phyloP scores from a whole-genome alignment of 495 filamentous ascomycete species.

The Lophiostoma macrostomum region DNA sequence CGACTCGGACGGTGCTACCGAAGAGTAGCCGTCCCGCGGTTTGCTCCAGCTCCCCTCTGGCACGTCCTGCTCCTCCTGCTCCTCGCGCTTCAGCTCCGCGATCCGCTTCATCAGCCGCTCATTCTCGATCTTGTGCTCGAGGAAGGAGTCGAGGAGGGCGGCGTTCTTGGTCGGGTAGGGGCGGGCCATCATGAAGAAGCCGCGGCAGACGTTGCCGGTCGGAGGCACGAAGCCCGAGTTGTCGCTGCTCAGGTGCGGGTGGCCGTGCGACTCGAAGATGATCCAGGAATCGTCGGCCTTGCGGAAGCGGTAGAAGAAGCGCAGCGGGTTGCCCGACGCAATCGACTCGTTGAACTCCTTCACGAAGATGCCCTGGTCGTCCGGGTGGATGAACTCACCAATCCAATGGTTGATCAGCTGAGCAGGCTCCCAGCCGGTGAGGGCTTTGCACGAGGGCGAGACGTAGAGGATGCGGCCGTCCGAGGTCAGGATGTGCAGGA shows the following conservation, averaged over 20 bases:
- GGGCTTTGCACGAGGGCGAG: conserved; percentile 71
- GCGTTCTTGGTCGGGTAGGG: conserved; percentile 89
- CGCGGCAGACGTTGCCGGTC: conserved; percentile 68
- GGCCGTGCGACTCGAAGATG: conserved; percentile 86
- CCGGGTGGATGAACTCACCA: conserved; percentile 77
- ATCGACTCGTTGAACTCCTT: conserved; percentile 91
- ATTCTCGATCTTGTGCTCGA: conserved; percentile 98
- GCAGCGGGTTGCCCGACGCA: conserved; percentile 69
- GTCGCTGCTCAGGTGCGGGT: conserved; percentile 81
- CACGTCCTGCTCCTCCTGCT: conserved; percentile 68
- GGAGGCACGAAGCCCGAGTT: conserved; percentile 57
- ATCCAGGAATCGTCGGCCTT: conserved; percentile 69
- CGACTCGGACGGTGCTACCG: conserved; percentile 38
- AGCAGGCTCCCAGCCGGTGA: conserved; percentile 71
- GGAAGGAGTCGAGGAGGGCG: conserved; percentile 80
- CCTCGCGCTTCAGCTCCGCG: conserved; percentile 78
- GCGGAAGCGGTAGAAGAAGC: conserved; percentile 86
- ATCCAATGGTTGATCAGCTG: conserved; percentile 74
- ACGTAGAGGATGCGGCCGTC: conserved; percentile 80
- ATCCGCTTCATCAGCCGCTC: conserved; percentile 82
- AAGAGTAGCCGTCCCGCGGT: conserved; percentile 5
- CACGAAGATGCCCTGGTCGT: conserved; percentile 81
- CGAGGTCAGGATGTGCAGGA: conserved; percentile 80
- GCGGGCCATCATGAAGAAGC: conserved; percentile 90
- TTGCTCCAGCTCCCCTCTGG: conserved; percentile 24